phyloP scores from a whole-genome alignment of 2,329 filamentous ascomycete genomes.

The Aureobasidium melanogenum region DNA sequence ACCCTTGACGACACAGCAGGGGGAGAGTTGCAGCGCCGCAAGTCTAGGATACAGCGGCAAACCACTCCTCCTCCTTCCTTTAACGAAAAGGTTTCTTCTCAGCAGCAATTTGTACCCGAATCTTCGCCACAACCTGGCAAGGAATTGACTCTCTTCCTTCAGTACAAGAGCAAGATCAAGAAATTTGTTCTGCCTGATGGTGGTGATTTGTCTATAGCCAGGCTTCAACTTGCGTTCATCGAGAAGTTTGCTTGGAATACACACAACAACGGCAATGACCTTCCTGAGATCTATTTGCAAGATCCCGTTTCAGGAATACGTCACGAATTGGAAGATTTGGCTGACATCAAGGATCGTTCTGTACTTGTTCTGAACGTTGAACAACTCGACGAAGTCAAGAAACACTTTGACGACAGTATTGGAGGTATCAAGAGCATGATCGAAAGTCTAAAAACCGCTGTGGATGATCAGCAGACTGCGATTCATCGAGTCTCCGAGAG shows the following conservation, averaged over 20 bases:
- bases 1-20: neutral
- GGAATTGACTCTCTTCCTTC: constrained; percentile 85
- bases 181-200: constrained; percentile 87
- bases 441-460: constrained; percentile 73
- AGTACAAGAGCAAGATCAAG: constrained; percentile 96
- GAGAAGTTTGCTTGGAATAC: constrained; percentile 99
- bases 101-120: constrained; percentile 36
- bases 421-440: constrained; percentile 71
- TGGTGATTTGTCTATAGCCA: constrained; percentile 74
- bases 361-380: constrained; percentile 95
- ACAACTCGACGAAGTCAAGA: constrained; percentile 88
- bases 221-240: constrained; percentile 90
- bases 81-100: constrained; percentile 12
- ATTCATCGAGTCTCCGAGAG: constrained; percentile 83
- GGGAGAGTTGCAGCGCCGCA: constrained; percentile 6
- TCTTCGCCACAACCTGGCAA: constrained; percentile 67
- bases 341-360: constrained; percentile 86
- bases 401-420: constrained; percentile 88
- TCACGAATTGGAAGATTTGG: constrained; percentile 88
- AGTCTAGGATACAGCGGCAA: constrained; percentile 4
- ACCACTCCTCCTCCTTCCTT: neutral
- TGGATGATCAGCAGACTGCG: constrained; percentile 73
- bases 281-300: constrained; percentile 97
- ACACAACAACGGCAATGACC: constrained; percentile 80
- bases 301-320: constrained; percentile 93